These are phyloP conservation scores for Aspergillus hancockii DNA, from an alignment of 495 filamentous ascomycete genomes.

Conservation along the genomic window DNA sequence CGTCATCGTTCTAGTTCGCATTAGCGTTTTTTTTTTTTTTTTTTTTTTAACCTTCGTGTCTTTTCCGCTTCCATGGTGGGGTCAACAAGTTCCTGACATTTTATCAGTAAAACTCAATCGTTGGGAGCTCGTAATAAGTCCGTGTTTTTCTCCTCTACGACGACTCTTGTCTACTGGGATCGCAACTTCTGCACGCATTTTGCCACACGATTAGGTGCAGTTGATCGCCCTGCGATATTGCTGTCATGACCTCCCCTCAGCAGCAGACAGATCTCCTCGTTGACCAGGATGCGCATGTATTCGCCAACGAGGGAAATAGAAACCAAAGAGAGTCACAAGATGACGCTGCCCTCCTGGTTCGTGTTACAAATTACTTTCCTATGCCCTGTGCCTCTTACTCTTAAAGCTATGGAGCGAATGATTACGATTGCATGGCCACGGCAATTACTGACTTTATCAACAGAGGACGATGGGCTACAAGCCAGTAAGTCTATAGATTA, in stretches of 20 bases:
- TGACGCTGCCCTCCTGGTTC: constrained; percentile 47
- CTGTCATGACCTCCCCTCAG: constrained; percentile 15
- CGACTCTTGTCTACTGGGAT: neutral
- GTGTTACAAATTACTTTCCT: constrained; percentile 14
- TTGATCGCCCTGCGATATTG: neutral
- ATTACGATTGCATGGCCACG: neutral
- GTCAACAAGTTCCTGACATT: constrained; percentile 14
- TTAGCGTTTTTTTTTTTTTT: constrained; percentile 11
- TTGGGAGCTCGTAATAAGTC: neutral
- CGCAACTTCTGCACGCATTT: neutral
- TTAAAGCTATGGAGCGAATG: neutral
- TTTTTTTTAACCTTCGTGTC: constrained; percentile 11
- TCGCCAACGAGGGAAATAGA: constrained; percentile 31
- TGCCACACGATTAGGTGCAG: neutral
- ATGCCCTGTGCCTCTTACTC: neutral
- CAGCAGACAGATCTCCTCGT: constrained; percentile 27
- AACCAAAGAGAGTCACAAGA: constrained; percentile 36
- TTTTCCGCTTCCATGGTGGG: constrained; percentile 14
- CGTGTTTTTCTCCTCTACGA: neutral
- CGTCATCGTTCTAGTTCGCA: neutral
- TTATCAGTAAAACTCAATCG: constrained; percentile 20
- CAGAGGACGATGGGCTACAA: constrained; percentile 52
- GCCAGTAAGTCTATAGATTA: constrained; percentile 35
- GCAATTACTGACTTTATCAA: constrained; percentile 20
- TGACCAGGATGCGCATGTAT: constrained; percentile 27